phyloP scores from a whole-genome alignment of 331 rosid genomes.

The Malus hybrid region DNA sequence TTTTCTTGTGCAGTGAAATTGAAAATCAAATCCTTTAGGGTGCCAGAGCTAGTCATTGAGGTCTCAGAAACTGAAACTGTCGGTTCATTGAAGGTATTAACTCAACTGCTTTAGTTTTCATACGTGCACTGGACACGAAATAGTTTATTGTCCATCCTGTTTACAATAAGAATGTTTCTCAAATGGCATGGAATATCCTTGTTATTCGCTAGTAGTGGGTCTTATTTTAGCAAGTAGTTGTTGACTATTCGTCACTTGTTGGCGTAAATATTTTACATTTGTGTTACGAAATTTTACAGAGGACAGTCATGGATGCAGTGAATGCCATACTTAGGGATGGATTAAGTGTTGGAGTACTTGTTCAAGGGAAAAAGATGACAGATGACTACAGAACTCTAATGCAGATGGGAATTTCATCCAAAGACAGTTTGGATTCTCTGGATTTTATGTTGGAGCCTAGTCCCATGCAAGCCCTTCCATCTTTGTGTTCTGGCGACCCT shows the following conservation, averaged over 20 bases:
- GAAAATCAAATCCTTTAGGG: constrained; percentile 77
- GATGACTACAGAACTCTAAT: constrained; percentile 59
- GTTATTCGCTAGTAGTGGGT: neutral
- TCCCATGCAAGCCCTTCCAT: constrained; percentile 33
- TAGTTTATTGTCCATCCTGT: neutral
- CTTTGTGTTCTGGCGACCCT: constrained; percentile 27
- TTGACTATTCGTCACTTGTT: neutral
- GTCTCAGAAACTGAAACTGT: constrained; percentile 82
- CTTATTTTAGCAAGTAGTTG: neutral
- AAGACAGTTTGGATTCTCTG: constrained; percentile 51
- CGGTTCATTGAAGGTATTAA: constrained; percentile 70
- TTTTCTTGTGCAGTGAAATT: constrained; percentile 61
- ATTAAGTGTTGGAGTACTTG: constrained; percentile 50
- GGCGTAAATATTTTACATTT: neutral
- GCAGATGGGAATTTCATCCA: constrained; percentile 58
- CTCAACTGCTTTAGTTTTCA: neutral
- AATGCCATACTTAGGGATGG: constrained; percentile 56
- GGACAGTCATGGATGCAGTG: constrained; percentile 67
- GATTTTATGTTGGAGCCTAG: constrained; percentile 60
- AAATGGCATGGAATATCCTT: neutral
- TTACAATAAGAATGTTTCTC: neutral
- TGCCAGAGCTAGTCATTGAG: constrained; percentile 81
- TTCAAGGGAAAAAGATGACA: constrained; percentile 56
- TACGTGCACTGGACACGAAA: neutral
- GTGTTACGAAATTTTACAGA: constrained; percentile 20